A percentile compares a stretch with the other conserved stretches of the same genome.
Evolutionary conservation across 441 rosid genomes (phyloP).

Genomic region (Populus tomentosa): DNA sequence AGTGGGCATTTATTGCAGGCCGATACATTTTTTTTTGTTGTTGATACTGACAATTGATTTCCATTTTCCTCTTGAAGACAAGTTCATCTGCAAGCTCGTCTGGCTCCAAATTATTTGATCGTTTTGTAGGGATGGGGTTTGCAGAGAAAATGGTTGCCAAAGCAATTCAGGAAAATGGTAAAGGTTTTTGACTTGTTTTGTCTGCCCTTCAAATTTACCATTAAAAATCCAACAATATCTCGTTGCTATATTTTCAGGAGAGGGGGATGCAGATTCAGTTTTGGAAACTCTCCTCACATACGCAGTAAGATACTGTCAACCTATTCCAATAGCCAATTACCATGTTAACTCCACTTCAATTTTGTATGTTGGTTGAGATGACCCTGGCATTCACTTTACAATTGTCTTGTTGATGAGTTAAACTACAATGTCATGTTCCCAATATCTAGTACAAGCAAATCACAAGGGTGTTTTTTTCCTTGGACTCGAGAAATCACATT

Average conservation of each 20-base stretch:
- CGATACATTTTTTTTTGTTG: not conserved
- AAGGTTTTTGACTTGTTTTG: not conserved
- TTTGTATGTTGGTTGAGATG: not conserved
- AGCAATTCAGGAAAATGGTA: conserved; percentile 70
- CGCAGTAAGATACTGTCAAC: conserved; percentile 36
- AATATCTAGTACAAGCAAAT: not conserved
- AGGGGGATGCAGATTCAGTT: conserved; percentile 51
- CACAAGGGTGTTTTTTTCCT: not conserved
- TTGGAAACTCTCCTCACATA: conserved; percentile 58
- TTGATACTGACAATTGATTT: conserved; percentile 5
- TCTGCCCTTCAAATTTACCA: not conserved
- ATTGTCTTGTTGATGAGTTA: not conserved
- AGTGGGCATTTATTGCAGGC: not conserved
- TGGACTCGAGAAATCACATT: not conserved
- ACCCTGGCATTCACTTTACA: not conserved
- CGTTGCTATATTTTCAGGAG: conserved; percentile 42
- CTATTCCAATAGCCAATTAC: not conserved
- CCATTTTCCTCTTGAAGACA: conserved; percentile 31
- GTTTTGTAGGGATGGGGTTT: conserved; percentile 73
- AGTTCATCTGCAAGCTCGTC: conserved; percentile 51
- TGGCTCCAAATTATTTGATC: conserved; percentile 56
- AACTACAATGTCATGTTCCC: not conserved
- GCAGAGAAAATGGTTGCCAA: conserved; percentile 51
- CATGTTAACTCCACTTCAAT: not conserved
- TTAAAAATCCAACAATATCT: conserved; percentile 14